Conservation (phyloP, 139 green algal species). For the Chlamydomonas applanata region DNA sequence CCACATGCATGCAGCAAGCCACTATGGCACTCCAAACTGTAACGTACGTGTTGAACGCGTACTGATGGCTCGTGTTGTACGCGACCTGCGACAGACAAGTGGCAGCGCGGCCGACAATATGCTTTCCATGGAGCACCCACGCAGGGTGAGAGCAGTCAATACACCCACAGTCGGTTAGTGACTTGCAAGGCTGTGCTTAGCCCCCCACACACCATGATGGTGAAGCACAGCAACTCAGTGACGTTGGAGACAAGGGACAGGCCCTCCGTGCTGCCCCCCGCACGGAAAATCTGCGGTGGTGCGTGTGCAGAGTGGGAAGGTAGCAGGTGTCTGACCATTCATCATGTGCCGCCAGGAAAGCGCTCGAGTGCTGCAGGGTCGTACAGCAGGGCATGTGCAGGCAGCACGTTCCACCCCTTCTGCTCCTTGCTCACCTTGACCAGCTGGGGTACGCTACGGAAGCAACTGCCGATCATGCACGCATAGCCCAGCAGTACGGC, state of each 20-base stretch:
- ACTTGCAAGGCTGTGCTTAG: too few species aligned
- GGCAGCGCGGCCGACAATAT: too few species aligned
- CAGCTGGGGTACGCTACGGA: conserved; percentile 72
- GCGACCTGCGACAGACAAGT: too few species aligned
- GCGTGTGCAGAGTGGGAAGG: background rate
- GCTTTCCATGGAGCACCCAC: too few species aligned
- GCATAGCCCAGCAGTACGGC: conserved; percentile 54
- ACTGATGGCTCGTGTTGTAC: conserved; percentile 63
- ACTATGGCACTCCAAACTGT: too few species aligned
- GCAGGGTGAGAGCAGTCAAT: too few species aligned
- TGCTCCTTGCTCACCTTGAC: conserved; percentile 21
- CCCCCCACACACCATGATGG: conserved; percentile 57
- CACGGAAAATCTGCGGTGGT: background rate
- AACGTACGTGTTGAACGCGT: conserved; percentile 54
- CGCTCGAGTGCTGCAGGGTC: background rate
- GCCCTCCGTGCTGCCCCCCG: conserved; percentile 50
- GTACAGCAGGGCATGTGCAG: background rate
- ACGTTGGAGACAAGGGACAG: conserved; percentile 60
- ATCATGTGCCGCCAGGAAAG: background rate
- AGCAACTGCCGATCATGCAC: conserved; percentile 57
- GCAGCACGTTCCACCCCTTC: background rate
- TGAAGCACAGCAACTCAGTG: conserved; percentile 69
- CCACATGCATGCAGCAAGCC: too few species aligned
- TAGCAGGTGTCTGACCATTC: background rate
- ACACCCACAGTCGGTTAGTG: too few species aligned